Evolutionary conservation across 2,329 filamentous ascomycete genomes (phyloP).

Genomic region (Colletotrichum coccodes): DNA sequence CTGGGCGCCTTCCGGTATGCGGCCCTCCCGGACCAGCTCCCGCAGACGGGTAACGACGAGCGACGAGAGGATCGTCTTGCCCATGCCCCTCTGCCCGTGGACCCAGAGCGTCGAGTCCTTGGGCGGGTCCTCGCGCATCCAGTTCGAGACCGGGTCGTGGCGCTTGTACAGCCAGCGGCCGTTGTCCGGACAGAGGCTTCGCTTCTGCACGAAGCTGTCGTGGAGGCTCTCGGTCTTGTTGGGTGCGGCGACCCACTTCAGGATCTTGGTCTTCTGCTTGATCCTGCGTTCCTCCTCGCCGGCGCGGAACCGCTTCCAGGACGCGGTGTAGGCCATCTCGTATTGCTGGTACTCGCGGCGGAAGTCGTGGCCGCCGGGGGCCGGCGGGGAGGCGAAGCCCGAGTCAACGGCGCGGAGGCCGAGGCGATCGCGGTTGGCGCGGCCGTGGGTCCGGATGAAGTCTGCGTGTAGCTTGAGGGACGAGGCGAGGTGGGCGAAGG

Average conservation of each 20-base stretch:
- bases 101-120: conserved; percentile 43
- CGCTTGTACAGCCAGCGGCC: conserved; percentile 23
- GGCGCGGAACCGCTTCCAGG: not conserved
- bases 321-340: not conserved
- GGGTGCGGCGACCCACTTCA: conserved; percentile 21
- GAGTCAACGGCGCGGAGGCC: conserved; percentile 2
- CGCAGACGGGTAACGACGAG: conserved; percentile 45
- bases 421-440: not conserved
- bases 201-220: not conserved
- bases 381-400: not conserved
- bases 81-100: conserved; percentile 45
- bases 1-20: conserved; percentile 28
- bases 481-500: not conserved
- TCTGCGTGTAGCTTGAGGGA: conserved; percentile 7
- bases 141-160: conserved; percentile 18
- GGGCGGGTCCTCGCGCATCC: conserved; percentile 31
- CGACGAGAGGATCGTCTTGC: conserved; percentile 54
- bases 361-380: not conserved
- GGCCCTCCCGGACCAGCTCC: conserved; percentile 5
- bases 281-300: not conserved
- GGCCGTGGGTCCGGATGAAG: not conserved
- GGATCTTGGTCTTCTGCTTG: not conserved
- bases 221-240: conserved; percentile 4
- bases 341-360: not conserved
- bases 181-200: conserved; percentile 5